phyloP scores from a whole-genome alignment of 139 green algal species.

The Chlamydomonas eustigma region DNA sequence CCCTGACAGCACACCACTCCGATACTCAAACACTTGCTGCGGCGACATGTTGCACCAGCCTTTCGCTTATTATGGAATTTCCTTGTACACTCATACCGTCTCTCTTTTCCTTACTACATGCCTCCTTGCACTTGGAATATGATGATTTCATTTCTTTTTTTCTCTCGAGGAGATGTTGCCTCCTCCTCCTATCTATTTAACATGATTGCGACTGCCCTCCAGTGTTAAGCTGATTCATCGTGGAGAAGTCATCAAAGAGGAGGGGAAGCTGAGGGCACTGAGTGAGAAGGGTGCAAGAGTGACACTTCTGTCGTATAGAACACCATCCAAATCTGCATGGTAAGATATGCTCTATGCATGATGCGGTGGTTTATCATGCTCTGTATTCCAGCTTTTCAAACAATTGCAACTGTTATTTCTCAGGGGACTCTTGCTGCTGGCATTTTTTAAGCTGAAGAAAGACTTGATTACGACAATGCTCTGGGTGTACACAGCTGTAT shows the following conservation, averaged over 20 bases:
- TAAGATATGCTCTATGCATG: too few relatives aligned
- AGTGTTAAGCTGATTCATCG: conserved; percentile 8
- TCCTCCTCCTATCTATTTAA: background rate
- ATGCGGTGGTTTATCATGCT: too few relatives aligned
- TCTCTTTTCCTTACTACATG: background rate
- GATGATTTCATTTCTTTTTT: background rate
- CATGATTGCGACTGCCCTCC: background rate
- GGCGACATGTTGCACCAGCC: conserved; percentile 6
- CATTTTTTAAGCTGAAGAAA: too few relatives aligned
- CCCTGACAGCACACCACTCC: too few relatives aligned
- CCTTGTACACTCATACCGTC: background rate
- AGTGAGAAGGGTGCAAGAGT: background rate
- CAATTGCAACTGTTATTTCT: too few relatives aligned
- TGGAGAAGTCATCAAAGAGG: background rate
- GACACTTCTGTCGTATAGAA: background rate
- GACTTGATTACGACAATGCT: too few relatives aligned
- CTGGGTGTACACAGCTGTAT: too few relatives aligned
- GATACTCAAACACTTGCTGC: too few relatives aligned
- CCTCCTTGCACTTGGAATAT: background rate
- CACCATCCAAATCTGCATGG: background rate
- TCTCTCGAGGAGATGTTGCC: background rate
- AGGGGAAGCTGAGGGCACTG: background rate
- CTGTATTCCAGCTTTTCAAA: too few relatives aligned
- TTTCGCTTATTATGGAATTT: background rate
- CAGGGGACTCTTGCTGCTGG: too few relatives aligned